Percentiles rank a stretch among this genome's conserved stretches.
Evolutionary conservation across 768 basidiomycete genomes (phyloP).

Genomic region (Leccinellum albellum): DNA sequence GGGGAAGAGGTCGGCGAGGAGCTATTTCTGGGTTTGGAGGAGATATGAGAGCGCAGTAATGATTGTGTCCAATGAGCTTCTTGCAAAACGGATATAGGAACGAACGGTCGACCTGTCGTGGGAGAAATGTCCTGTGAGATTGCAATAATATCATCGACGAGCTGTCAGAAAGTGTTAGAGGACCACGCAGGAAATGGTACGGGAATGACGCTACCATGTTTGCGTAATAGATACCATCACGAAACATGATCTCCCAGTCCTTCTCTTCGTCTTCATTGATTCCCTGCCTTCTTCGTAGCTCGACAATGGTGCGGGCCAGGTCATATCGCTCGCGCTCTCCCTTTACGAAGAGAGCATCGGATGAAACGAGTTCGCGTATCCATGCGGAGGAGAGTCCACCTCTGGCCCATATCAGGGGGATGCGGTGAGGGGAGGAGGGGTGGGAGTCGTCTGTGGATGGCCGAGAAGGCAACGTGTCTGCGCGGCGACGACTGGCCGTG

Average conservation of each 20-base stretch:
- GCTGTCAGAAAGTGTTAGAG: slow-evolving; percentile 38
- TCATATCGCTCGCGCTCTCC: slow-evolving; percentile 79
- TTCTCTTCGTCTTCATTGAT: slow-evolving; percentile 60
- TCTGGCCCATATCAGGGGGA: slow-evolving; percentile 66
- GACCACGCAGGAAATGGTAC: neutral
- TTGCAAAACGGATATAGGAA: slow-evolving; percentile 64
- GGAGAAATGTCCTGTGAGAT: slow-evolving; percentile 77
- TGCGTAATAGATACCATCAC: slow-evolving; percentile 74
- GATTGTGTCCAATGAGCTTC: slow-evolving; percentile 79
- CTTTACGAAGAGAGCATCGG: slow-evolving; percentile 75
- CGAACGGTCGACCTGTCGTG: slow-evolving; percentile 63
- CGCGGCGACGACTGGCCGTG: slow-evolving; percentile 22
- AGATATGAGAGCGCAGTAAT: slow-evolving; percentile 58
- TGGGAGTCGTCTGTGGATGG: slow-evolving; percentile 16
- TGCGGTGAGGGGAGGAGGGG: slow-evolving; percentile 12
- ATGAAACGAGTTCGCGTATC: slow-evolving; percentile 69
- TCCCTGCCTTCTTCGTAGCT: slow-evolving; percentile 59
- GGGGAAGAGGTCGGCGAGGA: slow-evolving; percentile 36
- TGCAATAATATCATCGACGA: slow-evolving; percentile 71
- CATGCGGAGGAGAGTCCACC: slow-evolving; percentile 72
- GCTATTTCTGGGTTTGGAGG: slow-evolving; percentile 29
- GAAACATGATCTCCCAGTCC: slow-evolving; percentile 69
- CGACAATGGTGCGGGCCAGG: slow-evolving; percentile 70
- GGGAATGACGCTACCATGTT: slow-evolving; percentile 62
- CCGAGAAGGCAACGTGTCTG: slow-evolving; percentile 28